Evolutionary conservation across 208 protist genomes (phyloP).

Genomic region (Leishmania aethiopica): DNA sequence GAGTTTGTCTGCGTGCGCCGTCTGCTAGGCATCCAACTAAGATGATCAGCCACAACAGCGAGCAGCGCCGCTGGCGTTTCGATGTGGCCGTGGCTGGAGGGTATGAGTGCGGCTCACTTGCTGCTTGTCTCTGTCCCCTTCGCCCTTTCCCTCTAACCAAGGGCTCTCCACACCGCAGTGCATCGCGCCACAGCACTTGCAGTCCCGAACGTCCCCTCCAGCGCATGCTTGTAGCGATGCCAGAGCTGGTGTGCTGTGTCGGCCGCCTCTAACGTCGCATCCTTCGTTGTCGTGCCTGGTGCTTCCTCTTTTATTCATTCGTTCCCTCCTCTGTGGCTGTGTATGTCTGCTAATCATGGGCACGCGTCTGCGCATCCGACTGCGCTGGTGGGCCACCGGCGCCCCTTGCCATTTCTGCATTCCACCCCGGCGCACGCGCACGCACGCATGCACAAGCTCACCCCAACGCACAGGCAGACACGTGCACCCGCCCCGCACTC

Average conservation of each 20-base stretch:
- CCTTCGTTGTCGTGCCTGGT: neutral
- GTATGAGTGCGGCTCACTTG: neutral
- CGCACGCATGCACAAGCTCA: neutral
- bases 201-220: neutral
- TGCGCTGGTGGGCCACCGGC: neutral
- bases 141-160: neutral
- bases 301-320: too few relatives aligned
- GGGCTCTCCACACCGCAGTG: neutral
- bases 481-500: neutral
- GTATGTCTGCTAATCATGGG: neutral
- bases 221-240: neutral
- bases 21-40: too few relatives aligned
- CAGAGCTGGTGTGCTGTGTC: neutral
- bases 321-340: neutral
- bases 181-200: neutral
- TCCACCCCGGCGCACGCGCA: neutral
- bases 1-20: neutral
- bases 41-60: neutral
- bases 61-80: neutral
- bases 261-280: neutral
- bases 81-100: neutral
- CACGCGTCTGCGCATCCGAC: neutral
- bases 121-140: neutral
- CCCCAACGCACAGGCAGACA: neutral
- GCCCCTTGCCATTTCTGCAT: neutral